These are phyloP conservation scores for Bipolaris sorokiniana DNA, from an alignment of 2,329 filamentous ascomycete species.

Conservation along the genomic window DNA sequence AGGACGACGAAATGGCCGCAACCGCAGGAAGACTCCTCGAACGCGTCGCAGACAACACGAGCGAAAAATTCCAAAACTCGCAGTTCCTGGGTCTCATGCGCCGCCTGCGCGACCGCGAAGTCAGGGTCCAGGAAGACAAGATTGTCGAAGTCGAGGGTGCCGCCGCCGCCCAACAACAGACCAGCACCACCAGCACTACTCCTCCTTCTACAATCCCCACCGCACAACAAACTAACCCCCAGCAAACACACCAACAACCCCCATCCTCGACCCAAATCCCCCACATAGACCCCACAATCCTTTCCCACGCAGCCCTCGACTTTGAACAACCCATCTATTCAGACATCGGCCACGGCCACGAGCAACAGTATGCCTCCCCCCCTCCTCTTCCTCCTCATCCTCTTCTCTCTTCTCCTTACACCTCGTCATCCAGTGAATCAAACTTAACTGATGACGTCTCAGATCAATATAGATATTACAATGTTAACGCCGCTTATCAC, in stretches of 20 bases:
- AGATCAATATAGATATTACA: conserved; percentile 40
- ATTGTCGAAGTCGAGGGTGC: conserved; percentile 60
- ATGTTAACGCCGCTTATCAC: conserved; percentile 29
- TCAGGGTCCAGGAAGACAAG: conserved; percentile 73
- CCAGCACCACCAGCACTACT: not conserved
- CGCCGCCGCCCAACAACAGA: no score
- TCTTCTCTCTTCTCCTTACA: not conserved
- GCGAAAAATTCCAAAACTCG: conserved; percentile 78
- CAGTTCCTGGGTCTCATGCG: conserved; percentile 80
- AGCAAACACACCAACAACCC: not conserved
- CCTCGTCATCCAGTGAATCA: conserved; percentile 19
- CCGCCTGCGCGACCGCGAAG: conserved; percentile 72
- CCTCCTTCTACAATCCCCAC: not conserved
- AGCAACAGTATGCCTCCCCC: conserved; percentile 18
- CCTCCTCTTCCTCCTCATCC: not conserved
- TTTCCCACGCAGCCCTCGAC: conserved; percentile 38
- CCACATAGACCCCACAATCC: conserved; percentile 36
- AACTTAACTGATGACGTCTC: conserved; percentile 39
- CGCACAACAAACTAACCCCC: not conserved
- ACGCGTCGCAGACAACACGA: conserved; percentile 70
- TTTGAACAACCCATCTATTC: conserved; percentile 41
- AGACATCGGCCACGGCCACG: conserved; percentile 17
- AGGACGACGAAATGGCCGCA: conserved; percentile 71
- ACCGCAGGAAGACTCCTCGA: conserved; percentile 75
- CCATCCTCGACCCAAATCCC: conserved; percentile 24